Conservation (phyloP, 768 basidiomycete genomes). For the Russula virescens region DNA sequence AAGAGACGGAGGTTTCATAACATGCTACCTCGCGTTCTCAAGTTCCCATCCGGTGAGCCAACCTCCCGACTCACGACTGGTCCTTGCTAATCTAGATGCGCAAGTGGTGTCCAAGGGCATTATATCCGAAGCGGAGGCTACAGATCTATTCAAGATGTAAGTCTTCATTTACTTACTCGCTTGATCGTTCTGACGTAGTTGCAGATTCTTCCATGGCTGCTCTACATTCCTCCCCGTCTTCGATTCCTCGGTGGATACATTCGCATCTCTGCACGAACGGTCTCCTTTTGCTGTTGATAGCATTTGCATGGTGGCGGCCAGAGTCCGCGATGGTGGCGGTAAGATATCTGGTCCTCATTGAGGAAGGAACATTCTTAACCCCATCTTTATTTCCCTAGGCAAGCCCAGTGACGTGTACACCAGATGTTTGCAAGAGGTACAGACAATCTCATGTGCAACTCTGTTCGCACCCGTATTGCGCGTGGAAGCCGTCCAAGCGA, state of each 20-base stretch:
- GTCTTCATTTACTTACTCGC: constrained; percentile 26
- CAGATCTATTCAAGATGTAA: constrained; percentile 81
- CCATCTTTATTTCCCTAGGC: constrained; percentile 37
- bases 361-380: constrained; percentile 18
- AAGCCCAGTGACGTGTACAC: constrained; percentile 68
- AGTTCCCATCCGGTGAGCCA: constrained; percentile 69
- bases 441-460: constrained; percentile 76
- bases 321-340: constrained; percentile 89
- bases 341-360: constrained; percentile 24
- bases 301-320: constrained; percentile 90
- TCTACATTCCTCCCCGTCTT: constrained; percentile 88
- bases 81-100: constrained; percentile 9
- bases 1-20: constrained; percentile 73
- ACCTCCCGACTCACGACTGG: background rate
- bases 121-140: constrained; percentile 76
- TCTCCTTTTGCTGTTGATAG: constrained; percentile 92
- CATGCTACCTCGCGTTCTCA: constrained; percentile 48
- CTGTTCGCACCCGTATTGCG: constrained; percentile 82
- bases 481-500: constrained; percentile 86
- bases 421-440: constrained; percentile 78
- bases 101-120: constrained; percentile 80
- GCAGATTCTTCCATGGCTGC: constrained; percentile 88
- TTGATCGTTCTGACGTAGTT: constrained; percentile 20
- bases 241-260: constrained; percentile 77
- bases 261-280: constrained; percentile 75